A percentile compares a stretch with the other conserved stretches of the same genome.
Conservation (phyloP, 768 basidiomycete species). For the Hygrocybe punicea region DNA sequence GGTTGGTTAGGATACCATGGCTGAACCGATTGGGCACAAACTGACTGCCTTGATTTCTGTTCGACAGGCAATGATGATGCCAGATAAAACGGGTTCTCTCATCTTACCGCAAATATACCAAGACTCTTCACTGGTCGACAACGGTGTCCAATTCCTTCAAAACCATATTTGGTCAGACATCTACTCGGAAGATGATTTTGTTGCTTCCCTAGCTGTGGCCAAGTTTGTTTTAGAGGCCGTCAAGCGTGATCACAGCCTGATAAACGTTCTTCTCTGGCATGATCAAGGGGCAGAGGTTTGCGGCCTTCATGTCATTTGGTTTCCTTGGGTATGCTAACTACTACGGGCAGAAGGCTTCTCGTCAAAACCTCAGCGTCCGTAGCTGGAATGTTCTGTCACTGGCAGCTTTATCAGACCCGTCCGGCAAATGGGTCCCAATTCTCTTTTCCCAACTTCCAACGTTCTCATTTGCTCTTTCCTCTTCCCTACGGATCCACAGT, state of each 20-base stretch:
- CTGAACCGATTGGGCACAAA: not conserved
- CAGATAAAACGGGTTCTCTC: slow-evolving; percentile 26
- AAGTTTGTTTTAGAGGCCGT: slow-evolving; percentile 52
- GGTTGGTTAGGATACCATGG: slow-evolving; percentile 40
- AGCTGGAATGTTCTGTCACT: slow-evolving; percentile 66
- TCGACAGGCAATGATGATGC: slow-evolving; percentile 28
- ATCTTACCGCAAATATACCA: slow-evolving; percentile 32
- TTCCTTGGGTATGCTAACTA: not conserved
- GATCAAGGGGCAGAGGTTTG: slow-evolving; percentile 38
- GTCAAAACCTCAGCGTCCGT: slow-evolving; percentile 42
- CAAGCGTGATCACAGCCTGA: slow-evolving; percentile 40
- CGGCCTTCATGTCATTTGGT: not conserved
- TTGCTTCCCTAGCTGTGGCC: slow-evolving; percentile 48
- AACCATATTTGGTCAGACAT: slow-evolving; percentile 46
- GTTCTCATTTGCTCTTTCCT: slow-evolving; percentile 49
- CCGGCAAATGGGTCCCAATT: slow-evolving; percentile 34
- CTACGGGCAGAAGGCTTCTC: slow-evolving; percentile 32
- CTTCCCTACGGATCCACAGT: slow-evolving; percentile 41
- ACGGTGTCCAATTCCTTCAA: slow-evolving; percentile 53
- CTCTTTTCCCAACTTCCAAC: slow-evolving; percentile 50
- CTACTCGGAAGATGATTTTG: slow-evolving; percentile 50
- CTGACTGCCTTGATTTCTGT: slow-evolving; percentile 1
- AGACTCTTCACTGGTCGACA: slow-evolving; percentile 44
- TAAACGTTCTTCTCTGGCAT: slow-evolving; percentile 33
- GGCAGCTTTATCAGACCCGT: slow-evolving; percentile 46